These are phyloP conservation scores for Aegilops bicornis DNA, from an alignment of 176 grass and related monocot genomes.

Conservation along the genomic window DNA sequence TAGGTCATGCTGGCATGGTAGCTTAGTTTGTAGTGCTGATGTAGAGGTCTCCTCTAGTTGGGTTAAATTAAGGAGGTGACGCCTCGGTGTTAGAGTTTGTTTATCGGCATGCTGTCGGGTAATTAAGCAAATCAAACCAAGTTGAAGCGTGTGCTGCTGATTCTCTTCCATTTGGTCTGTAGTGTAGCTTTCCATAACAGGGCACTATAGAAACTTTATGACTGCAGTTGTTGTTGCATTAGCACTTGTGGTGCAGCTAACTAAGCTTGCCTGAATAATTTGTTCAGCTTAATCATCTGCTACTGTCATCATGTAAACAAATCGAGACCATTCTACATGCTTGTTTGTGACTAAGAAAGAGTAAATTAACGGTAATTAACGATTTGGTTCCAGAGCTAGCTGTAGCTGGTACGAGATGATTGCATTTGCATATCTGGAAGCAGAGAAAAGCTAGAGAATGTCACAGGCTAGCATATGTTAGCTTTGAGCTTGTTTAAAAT, in stretches of 20 bases:
- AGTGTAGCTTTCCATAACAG: too few species aligned
- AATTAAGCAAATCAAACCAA: background rate
- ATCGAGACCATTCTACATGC: background rate
- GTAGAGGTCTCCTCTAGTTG: conserved; percentile 22
- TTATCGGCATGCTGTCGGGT: conserved; percentile 16
- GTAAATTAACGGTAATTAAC: conserved; percentile 2
- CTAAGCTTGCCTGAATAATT: background rate
- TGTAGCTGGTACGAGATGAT: conserved; percentile 31
- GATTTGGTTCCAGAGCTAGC: conserved; percentile 11
- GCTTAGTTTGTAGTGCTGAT: background rate
- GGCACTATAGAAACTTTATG: background rate
- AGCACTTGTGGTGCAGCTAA: background rate
- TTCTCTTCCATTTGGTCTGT: background rate
- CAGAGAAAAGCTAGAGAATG: conserved; percentile 32
- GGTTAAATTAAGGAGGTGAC: conserved; percentile 15
- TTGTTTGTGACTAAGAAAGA: background rate
- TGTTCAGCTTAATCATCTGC: background rate
- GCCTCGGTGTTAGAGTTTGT: background rate
- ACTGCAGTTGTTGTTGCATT: background rate
- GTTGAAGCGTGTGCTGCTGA: background rate
- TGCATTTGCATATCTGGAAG: conserved; percentile 25
- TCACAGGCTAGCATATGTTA: conserved; percentile 42
- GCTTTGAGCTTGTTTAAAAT: conserved; percentile 22
- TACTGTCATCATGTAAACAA: background rate
- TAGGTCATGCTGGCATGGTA: conserved; percentile 38